Base-by-base conservation (phyloP, 192 early-diverging fungal genomes). In the Entomortierella lignicola region DNA sequence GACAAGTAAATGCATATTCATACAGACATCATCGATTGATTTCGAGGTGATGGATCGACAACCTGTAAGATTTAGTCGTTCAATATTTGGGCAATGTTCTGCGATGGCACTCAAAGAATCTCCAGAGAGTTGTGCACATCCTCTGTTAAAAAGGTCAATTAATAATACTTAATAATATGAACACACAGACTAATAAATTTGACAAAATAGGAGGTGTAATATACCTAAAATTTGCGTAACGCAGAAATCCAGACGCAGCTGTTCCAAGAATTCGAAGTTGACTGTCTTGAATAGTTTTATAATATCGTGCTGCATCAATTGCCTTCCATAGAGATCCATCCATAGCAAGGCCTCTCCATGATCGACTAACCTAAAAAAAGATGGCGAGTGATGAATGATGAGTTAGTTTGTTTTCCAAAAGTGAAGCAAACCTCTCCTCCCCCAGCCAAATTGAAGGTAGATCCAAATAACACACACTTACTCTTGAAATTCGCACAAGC, bases 21-120 rank as follows among this genome's bases (percentile, higher is more conserved):
- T 68, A 10, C 85, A 71, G 30, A 81, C 82, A 41, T 79, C 72
- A 1, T 63, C 70, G 10, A 88, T 73, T 26, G 84, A 77, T 18
- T 85, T 60, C 0, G 81, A 80, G 1, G 86, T 80, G 20, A 85
- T 31, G 0, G 60, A 55, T 10, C 83, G 67, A 20, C 75, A 79
- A 8, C 75, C 75, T 11, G 61, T 55, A 4, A 79, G 41, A 32
- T 70, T 58, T 2, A 79, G 63, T 7, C 63, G 57, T 43, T 79
- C 75, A 20, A 79, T 56, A 20, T 70, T 79, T 13, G 75, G 75
- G 21, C 75, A 79, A 43, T 63, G 75, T 18, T 79, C 75, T 20
- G 75, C 66, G 27, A 79, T 79, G 17, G 57, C 60, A 18, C 62
- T 32, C 5, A 79, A 23, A 1, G 75, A 79, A 0, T 64, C 27